phyloP scores from a whole-genome alignment of 768 basidiomycete genomes.

The Solioccasus polychromus region DNA sequence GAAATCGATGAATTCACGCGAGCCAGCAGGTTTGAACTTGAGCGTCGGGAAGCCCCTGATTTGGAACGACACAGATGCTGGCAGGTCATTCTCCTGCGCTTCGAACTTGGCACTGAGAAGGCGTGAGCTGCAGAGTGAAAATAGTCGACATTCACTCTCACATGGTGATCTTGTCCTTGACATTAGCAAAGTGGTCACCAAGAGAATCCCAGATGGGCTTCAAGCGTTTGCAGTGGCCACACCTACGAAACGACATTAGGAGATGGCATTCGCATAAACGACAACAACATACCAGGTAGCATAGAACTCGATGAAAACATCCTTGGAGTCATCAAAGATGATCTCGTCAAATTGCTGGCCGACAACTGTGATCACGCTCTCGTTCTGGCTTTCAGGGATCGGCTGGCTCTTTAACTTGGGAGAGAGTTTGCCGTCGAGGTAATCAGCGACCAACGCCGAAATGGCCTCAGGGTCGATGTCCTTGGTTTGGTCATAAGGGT shows the following conservation, averaged over 20 bases:
- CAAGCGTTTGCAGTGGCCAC: conserved; percentile 95
- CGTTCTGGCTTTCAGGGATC: conserved; percentile 79
- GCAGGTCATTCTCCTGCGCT: conserved; percentile 94
- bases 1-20: conserved; percentile 85
- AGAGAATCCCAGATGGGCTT: conserved; percentile 92
- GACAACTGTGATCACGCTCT: conserved; percentile 79
- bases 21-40: conserved; percentile 94
- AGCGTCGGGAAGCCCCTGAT: conserved; percentile 89
- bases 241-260: conserved; percentile 44
- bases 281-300: conserved; percentile 78
- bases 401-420: conserved; percentile 90
- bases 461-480: conserved; percentile 57
- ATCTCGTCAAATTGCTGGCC: conserved; percentile 87
- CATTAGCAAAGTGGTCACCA: conserved; percentile 74
- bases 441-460: conserved; percentile 60
- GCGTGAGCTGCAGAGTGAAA: conserved; percentile 8
- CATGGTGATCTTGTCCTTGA: conserved; percentile 79
- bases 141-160: conserved; percentile 39
- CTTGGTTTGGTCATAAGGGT: conserved; percentile 71
- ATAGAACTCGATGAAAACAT: conserved; percentile 96
- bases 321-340: conserved; percentile 83
- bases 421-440: conserved; percentile 66
- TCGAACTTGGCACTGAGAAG: conserved; percentile 85
- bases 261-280: neutral
- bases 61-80: conserved; percentile 83